Evolutionary conservation across 1,284 basidiomycete genomes (phyloP), one percentile per base, ranked within the genome.

Genomic region (Boletus smithii): DNA sequence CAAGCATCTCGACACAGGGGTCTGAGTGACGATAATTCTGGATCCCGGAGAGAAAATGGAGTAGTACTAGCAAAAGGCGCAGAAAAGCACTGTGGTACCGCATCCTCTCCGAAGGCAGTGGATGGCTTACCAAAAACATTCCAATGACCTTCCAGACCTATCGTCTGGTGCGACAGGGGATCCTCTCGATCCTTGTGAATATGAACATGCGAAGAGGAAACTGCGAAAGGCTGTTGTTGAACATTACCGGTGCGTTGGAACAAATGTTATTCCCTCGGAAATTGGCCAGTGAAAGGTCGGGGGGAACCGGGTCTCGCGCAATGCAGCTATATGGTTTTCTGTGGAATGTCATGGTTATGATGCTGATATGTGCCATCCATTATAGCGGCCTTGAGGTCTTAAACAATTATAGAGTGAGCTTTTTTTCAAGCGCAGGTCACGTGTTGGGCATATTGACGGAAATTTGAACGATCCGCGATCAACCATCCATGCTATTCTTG

Each of bases 201-300:
- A 95, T 68, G 73, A 81, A 34, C 75, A 81, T 40, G 91, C 93
- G 27, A 92, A 88, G 69, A 85, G 84, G 66, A 84, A 83, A 58
- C 72, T 97, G 47, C 87, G 88, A 62, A 83, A 80, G 42, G 94
- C 93, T 1, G 79, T 92, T 3, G 58, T 87, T 46, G 94, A 97
- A 61, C 89, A 89, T 65, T 95, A 97, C 69, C 81, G 87, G 79
- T 86, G 65, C 42, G 62, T 65, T 45, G 18, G 10, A 22, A 32
- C 3, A 14, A n/a, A 23, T 32, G 2, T 7, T 36, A 8, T 55
- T 39, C 23, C 14, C 29, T 38, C 20, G 8, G 38, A 22, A 23
- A 29, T 29, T 29, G 3, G 18, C 24, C 17, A 11, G 39, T 31
- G 23, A n/a, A 17, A 40, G 13, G 23, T 26, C 1, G 22, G 16